Evolutionary conservation across 345 rosid species (phyloP).

Genomic region (Dovyalis caffra): DNA sequence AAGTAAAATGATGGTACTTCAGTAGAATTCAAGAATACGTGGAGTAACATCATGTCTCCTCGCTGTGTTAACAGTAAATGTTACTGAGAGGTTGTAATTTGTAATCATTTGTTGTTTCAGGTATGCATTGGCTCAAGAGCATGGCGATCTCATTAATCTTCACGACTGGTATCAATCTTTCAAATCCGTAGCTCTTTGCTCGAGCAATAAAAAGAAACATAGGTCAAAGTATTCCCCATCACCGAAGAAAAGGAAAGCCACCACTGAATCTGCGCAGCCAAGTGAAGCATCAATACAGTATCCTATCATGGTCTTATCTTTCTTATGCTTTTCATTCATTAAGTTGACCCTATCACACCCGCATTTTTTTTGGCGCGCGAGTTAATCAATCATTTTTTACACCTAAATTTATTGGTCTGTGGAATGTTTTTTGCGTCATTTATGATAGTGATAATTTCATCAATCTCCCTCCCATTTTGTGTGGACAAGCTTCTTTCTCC

Average conservation of each 20-base stretch:
- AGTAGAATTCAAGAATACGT: no score
- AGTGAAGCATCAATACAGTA: constrained; percentile 76
- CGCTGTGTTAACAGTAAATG: no score
- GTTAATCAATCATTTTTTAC: no score
- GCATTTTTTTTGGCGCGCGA: no score
- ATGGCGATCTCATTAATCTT: constrained; percentile 81
- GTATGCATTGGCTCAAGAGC: constrained; percentile 81
- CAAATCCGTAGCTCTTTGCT: constrained; percentile 47
- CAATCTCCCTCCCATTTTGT: no score
- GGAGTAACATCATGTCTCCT: no score
- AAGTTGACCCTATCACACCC: no score
- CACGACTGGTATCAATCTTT: constrained; percentile 95
- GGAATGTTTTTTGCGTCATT: no score
- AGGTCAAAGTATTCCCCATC: constrained; percentile 52
- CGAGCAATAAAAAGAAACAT: constrained; percentile 44
- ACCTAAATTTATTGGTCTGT: no score
- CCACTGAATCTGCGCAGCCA: constrained; percentile 44
- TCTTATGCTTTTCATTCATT: constrained; percentile 5
- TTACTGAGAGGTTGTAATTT: background rate
- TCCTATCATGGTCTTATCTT: constrained; percentile 45
- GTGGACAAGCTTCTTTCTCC: no score
- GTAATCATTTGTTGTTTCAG: constrained; percentile 29
- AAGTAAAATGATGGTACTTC: no score
- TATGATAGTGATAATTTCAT: no score
- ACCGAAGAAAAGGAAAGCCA: constrained; percentile 60